These are phyloP conservation scores for Epichloe gansuensis DNA, from an alignment of 2,329 filamentous ascomycete genomes.

Conservation along the genomic window DNA sequence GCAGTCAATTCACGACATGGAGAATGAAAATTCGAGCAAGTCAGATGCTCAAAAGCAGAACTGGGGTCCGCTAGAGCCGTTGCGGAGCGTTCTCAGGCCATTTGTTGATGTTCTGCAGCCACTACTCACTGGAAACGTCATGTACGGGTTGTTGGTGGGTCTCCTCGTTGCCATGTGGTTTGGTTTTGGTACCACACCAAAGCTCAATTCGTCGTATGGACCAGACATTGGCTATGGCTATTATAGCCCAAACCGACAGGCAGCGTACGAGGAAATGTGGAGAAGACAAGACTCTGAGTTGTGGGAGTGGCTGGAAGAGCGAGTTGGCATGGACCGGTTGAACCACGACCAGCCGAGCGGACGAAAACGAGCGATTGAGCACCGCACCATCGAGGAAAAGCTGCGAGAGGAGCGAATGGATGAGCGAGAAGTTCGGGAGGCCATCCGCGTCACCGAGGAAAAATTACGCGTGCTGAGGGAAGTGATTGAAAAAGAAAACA, in stretches of 20 bases:
- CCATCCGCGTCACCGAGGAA: slow-evolving; percentile 78
- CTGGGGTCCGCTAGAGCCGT: slow-evolving; percentile 76
- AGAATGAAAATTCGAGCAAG: slow-evolving; percentile 25
- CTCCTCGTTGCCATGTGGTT: slow-evolving; percentile 67
- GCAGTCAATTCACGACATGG: slow-evolving; percentile 31
- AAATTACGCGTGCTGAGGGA: slow-evolving; percentile 65
- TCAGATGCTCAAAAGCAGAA: slow-evolving; percentile 34
- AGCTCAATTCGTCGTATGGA: slow-evolving; percentile 25
- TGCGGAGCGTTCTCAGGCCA: slow-evolving; percentile 58
- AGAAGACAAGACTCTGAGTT: slow-evolving; percentile 73
- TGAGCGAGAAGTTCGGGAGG: slow-evolving; percentile 63
- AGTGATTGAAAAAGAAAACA: slow-evolving; percentile 44
- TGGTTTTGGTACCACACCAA: slow-evolving; percentile 41
- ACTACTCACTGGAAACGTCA: slow-evolving; percentile 62
- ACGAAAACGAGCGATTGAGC: slow-evolving; percentile 39
- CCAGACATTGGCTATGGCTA: slow-evolving; percentile 18
- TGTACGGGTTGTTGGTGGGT: slow-evolving; percentile 63
- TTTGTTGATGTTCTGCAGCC: slow-evolving; percentile 57
- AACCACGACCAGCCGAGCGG: slow-evolving; percentile 20
- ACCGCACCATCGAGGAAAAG: slow-evolving; percentile 47
- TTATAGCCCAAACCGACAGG: slow-evolving; percentile 50
- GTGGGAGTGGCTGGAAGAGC: slow-evolving; percentile 88
- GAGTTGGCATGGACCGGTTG: slow-evolving; percentile 58
- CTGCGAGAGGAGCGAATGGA: slow-evolving; percentile 50
- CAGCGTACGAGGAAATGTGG: slow-evolving; percentile 92